Base-by-base conservation (phyloP, 805 yeast species). In the Nakazawaea laoshanensis region DNA sequence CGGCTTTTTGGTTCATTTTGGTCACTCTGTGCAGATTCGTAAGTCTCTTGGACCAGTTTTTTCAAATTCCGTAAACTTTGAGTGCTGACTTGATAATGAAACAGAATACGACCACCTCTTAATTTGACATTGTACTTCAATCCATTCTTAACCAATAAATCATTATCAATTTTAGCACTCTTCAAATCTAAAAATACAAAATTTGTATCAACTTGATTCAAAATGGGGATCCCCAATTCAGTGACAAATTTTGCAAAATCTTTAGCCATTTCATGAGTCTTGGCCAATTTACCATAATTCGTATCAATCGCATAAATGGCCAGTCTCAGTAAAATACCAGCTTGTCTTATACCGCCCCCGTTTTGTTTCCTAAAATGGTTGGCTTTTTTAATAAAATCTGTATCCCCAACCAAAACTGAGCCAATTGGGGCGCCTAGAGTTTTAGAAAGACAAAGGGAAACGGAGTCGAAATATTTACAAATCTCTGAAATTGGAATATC, bases 361-460 rank as follows among this genome's bases (percentile, higher is more conserved):
- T 74, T 72, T 59, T 87, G 96, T 49, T 87, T 88, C 45, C 82
- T 80, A 62, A 86, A 80, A 57, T 86, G 94, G 51, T 75, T 78
- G 26, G 89, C 85, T 48, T 73, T 76, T 45, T 63, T 59, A 41
- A 86, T 77, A 44, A 75, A 67, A 32, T 60, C 57, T 25, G 50
- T 48, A 27, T 62, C 57, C 21, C 95, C 92, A 22, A 86, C 95
- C 28, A 87, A 63, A 4, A 87, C 73, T 11, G 94, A 79, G 6
- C 96, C 96, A 47, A 88, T 76, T 36, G 96, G 96, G 1, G 96
- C 95, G 38, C 95, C 95, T 47, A 87, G 63, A 5, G 94, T 78
- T 55, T 88, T 88, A 30, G 95, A 84, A 32, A 87, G 58, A 55
- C 96, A 87, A 30, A 87, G 66, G 12, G 94, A 83, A 30, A 87